Evolutionary conservation across 2,329 filamentous ascomycete species (phyloP).

Genomic region (Endocalyx cinctus): DNA sequence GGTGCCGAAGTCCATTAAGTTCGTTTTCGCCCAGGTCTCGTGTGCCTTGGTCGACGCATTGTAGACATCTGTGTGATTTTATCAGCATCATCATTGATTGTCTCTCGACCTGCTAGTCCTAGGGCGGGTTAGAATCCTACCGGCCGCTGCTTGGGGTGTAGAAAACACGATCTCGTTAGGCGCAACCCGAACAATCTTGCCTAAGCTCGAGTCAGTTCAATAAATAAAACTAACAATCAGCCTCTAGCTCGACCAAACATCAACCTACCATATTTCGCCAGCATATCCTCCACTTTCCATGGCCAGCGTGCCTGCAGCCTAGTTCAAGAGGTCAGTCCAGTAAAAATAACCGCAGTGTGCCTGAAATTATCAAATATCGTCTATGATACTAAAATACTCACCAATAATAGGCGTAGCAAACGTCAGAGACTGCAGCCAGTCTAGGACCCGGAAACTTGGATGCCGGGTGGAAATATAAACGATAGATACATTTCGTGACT

Average conservation of each 20-base stretch:
- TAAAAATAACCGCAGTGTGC: no score
- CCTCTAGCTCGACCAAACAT: not conserved
- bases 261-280: constrained; percentile 6
- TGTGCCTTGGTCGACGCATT: not conserved
- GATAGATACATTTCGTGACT: no score
- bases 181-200: constrained; percentile 7
- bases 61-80: constrained; percentile 6
- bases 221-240: not conserved
- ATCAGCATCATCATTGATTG: no score
- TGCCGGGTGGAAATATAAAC: no score
- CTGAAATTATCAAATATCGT: no score
- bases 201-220: not conserved
- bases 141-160: constrained; percentile 4
- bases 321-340: no score
- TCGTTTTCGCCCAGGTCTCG: constrained; percentile 4
- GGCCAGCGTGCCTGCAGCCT: no score
- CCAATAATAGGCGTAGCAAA: no score
- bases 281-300: constrained; percentile 2
- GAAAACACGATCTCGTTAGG: constrained; percentile 5
- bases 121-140: not conserved
- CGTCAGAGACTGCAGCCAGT: no score
- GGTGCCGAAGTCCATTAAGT: not conserved
- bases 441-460: no score
- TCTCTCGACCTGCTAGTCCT: not conserved
- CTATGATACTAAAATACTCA: no score